Evolutionary conservation across 1,284 basidiomycete species (phyloP).

Genomic region (Ustilago sp.): DNA sequence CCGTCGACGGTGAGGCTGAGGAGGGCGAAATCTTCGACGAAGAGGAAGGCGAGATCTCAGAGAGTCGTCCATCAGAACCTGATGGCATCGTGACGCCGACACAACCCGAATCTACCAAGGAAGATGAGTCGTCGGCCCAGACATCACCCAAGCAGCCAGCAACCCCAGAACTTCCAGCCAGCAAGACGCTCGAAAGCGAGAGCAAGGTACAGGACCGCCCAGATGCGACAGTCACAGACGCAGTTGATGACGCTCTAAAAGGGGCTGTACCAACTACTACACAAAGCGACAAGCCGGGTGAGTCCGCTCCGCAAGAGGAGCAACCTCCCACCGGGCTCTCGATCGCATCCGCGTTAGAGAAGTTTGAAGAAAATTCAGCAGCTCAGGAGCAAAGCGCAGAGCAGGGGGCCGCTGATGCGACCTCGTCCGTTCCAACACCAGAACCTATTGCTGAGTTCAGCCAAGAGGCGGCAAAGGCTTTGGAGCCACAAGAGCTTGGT

Average conservation of each 20-base stretch:
- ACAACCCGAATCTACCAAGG: constrained; percentile 1
- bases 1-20: constrained; percentile 44
- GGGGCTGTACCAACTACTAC: neutral
- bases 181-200: neutral
- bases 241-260: neutral
- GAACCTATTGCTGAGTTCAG: neutral
- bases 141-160: constrained; percentile 20
- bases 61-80: constrained; percentile 16
- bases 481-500: constrained; percentile 7
- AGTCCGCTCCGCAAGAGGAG: neutral
- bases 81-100: constrained; percentile 2
- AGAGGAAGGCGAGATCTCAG: constrained; percentile 47
- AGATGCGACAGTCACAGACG: neutral
- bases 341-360: neutral
- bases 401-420: neutral
- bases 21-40: constrained; percentile 51
- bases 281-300: neutral
- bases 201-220: neutral
- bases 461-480: neutral
- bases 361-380: neutral
- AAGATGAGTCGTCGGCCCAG: constrained; percentile 6
- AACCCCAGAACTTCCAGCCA: constrained; percentile 18
- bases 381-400: constrained; percentile 9
- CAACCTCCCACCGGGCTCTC: neutral
- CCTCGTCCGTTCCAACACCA: neutral